Base-by-base conservation (phyloP, 108 stramenopile species). In the Ochromonas danica region DNA sequence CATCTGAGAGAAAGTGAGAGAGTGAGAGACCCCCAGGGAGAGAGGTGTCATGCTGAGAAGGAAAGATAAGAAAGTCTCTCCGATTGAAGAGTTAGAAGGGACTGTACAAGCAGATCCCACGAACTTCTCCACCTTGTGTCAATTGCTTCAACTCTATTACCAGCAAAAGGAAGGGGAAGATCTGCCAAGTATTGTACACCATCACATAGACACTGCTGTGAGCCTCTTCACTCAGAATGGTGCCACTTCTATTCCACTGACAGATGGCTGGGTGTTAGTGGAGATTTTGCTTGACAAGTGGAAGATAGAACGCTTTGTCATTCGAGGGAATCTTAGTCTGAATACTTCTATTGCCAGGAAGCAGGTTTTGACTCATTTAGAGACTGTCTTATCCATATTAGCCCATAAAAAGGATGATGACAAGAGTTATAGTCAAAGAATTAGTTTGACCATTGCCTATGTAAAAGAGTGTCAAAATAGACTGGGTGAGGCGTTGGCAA, bases 81-180 rank as follows among this genome's bases (percentile, higher is more conserved):
- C n/a, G n/a, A n/a, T n/a, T n/a, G n/a, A n/a, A n/a, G n/a, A n/a
- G n/a, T n/a, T n/a, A n/a, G n/a, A n/a, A n/a, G n/a, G n/a, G n/a
- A n/a, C n/a, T n/a, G n/a, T n/a, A n/a, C n/a, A n/a, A n/a, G n/a
- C n/a, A n/a, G n/a, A n/a, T n/a, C n/a, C n/a, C n/a, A n/a, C n/a
- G n/a, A n/a, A n/a, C n/a, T n/a, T 57, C 51, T 57, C 51, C 51
- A 57, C 51, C 51, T 57, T 57, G 51, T 57, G 51, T 57, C 51
- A 57, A 57, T 57, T 57, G 51, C 51, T 57, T 57, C 51, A 57
- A 57, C 51, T 57, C 51, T 57, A 57, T 57, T 57, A 57, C 51
- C 51, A 57, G 51, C 51, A 57, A 57, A 57, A 57, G 51, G 51
- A 57, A 57, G 51, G 51, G 51, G 51, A 57, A 57, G 51, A 57